Conservation (phyloP, 2,329 filamentous ascomycete species). For the Botrytis hyacinthi region DNA sequence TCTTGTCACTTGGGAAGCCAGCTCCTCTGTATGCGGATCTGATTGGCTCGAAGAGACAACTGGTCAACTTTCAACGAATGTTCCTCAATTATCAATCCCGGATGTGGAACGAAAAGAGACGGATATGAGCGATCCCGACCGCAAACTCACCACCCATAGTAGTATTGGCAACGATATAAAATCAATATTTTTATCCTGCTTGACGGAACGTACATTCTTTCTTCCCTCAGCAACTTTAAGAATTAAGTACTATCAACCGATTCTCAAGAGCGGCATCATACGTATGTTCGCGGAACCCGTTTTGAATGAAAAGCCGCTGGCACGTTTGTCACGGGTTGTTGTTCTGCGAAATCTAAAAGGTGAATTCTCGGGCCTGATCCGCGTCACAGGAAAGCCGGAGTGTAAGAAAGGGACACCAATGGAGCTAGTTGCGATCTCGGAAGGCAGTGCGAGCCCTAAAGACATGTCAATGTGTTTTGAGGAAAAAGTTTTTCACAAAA, state of each 20-base stretch:
- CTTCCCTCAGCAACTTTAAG: background rate
- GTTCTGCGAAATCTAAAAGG: background rate
- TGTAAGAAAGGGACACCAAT: background rate
- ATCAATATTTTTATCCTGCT: background rate
- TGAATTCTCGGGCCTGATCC: fast-evolving
- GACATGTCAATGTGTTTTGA: background rate
- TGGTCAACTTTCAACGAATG: background rate
- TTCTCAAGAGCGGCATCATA: background rate
- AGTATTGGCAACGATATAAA: background rate
- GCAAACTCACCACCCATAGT: background rate
- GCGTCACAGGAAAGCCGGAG: background rate
- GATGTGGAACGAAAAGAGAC: background rate
- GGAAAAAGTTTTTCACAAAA: background rate
- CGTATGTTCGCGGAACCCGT: background rate
- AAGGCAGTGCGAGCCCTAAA: background rate
- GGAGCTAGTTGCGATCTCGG: background rate
- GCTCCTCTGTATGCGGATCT: background rate
- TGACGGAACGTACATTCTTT: background rate
- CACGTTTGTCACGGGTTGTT: fast-evolving
- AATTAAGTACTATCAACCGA: background rate
- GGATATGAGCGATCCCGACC: background rate
- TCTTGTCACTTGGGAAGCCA: background rate
- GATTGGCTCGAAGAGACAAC: background rate
- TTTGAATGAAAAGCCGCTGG: background rate
- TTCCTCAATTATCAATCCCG: background rate